Conservation (phyloP, 768 basidiomycete species). For the Amanita muscaria region DNA sequence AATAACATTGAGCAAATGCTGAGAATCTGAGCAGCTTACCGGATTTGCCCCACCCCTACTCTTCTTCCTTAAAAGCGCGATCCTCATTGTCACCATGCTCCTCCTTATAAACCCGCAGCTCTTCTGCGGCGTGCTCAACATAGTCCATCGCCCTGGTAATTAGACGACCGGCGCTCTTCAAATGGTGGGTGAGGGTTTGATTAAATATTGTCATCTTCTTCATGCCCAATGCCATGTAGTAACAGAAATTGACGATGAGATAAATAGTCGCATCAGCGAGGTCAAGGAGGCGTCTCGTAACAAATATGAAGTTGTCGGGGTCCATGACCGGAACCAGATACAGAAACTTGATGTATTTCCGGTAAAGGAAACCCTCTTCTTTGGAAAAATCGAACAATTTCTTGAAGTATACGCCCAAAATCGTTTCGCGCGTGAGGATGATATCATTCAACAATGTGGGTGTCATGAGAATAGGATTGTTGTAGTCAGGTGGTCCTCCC, state of each 20-base stretch:
- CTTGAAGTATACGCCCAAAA: background rate
- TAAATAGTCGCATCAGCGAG: background rate
- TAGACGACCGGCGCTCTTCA: background rate
- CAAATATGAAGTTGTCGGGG: background rate
- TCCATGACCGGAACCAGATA: slow-evolving; percentile 1
- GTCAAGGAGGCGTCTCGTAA: background rate
- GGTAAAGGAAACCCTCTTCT: background rate
- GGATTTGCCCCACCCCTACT: background rate
- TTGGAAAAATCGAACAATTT: background rate
- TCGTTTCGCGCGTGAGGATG: background rate
- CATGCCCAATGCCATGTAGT: background rate
- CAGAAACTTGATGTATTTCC: background rate
- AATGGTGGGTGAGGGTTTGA: background rate
- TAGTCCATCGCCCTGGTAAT: background rate
- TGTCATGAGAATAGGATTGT: background rate
- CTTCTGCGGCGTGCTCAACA: background rate
- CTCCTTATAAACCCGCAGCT: background rate
- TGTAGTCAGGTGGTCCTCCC: background rate
- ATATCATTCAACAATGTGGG: background rate
- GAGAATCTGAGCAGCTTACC: background rate
- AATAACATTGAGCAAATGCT: background rate
- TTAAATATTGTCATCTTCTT: background rate
- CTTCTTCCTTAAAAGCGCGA: too few species aligned
- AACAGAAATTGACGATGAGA: background rate
- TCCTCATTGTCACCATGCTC: background rate